Conservation (phyloP, 345 rosid genomes). For the Diplotaxis tenuifolia region DNA sequence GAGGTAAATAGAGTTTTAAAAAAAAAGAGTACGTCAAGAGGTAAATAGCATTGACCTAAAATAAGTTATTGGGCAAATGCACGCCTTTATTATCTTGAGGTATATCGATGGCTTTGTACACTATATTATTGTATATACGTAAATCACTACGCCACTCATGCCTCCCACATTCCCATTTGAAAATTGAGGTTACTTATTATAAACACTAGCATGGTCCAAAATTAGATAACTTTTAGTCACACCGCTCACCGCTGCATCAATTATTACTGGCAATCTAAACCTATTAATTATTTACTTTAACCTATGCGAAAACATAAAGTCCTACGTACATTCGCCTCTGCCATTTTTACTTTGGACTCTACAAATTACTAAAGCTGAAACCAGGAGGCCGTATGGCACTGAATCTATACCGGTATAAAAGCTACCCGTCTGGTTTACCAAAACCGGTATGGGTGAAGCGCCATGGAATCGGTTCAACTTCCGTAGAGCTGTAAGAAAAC, state of each 20-base stretch:
- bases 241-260: conserved; percentile 20
- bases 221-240: conserved; percentile 19
- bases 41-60: too few relatives aligned
- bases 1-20: too few relatives aligned
- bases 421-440: conserved; percentile 4
- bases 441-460: conserved; percentile 15
- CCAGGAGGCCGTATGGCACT: conserved; percentile 11
- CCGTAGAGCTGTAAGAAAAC: background rate
- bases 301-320: conserved; percentile 13
- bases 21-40: too few relatives aligned
- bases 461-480: background rate
- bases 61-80: too few relatives aligned
- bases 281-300: conserved; percentile 19
- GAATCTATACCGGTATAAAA: conserved; percentile 7
- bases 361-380: conserved; percentile 21
- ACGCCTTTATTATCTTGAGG: too few relatives aligned
- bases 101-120: too few relatives aligned
- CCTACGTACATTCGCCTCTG: conserved; percentile 13
- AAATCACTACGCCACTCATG: conserved; percentile 42
- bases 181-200: conserved; percentile 8
- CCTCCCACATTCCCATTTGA: conserved; percentile 30
- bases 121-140: too few relatives aligned
- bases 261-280: conserved; percentile 33
- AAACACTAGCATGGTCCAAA: conserved; percentile 36
- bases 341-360: conserved; percentile 17